These are phyloP conservation scores for Lactarius quietus DNA, from an alignment of 768 basidiomycete genomes.

Conservation along the genomic window DNA sequence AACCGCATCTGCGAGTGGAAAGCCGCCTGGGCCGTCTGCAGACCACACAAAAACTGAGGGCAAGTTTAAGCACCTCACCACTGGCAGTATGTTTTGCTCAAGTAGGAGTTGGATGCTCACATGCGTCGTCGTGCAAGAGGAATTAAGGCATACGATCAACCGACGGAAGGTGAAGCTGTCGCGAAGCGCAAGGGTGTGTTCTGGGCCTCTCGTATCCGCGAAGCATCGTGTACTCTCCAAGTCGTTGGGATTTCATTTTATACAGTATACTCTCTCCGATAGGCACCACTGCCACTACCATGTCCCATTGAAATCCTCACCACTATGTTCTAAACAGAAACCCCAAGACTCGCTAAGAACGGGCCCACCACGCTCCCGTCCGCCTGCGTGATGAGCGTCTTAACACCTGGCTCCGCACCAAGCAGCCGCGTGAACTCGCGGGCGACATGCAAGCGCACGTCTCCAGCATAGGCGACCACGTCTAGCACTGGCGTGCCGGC, in stretches of 20 bases:
- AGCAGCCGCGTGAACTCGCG: conserved; percentile 35
- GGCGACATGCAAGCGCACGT: conserved; percentile 53
- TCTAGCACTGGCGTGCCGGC: conserved; percentile 58
- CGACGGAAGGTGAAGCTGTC: too few relatives aligned
- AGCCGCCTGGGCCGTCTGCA: too few relatives aligned
- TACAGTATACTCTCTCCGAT: not conserved
- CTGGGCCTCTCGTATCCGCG: too few relatives aligned
- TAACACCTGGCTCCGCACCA: conserved; percentile 23
- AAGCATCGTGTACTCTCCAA: too few relatives aligned
- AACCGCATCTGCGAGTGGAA: too few relatives aligned
- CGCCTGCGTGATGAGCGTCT: conserved; percentile 29
- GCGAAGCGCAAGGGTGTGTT: too few relatives aligned
- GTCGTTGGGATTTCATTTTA: not conserved
- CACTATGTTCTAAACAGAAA: conserved; percentile 31
- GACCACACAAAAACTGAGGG: too few relatives aligned
- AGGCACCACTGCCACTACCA: not conserved
- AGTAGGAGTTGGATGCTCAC: too few relatives aligned
- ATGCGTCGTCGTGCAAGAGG: too few relatives aligned
- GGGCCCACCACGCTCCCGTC: conserved; percentile 27
- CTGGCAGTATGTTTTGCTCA: too few relatives aligned
- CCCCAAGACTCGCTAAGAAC: conserved; percentile 35
- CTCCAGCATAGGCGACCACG: conserved; percentile 55
- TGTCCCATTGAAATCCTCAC: not conserved
- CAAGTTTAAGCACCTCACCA: too few relatives aligned
- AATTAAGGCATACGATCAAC: too few relatives aligned